Conservation (phyloP, 2,329 filamentous ascomycete species). For the Colletotrichum echinochloae region DNA sequence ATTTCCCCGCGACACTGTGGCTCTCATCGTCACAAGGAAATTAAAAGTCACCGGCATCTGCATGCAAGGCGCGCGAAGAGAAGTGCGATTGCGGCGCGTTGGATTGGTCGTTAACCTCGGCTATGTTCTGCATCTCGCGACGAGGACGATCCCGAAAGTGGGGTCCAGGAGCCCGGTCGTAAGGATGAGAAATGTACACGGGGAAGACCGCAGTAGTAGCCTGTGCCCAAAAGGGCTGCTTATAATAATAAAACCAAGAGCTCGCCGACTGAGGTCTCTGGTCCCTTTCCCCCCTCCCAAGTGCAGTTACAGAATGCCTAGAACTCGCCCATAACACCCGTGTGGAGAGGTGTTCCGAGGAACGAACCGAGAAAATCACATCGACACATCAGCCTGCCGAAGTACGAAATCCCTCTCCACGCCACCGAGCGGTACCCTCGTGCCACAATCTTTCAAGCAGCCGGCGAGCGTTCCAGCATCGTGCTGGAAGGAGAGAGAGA, state of each 20-base stretch:
- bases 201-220: conserved; percentile 16
- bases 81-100: conserved; percentile 26
- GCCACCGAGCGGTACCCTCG: conserved; percentile 1
- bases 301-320: conserved; percentile 3
- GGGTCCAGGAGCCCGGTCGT: conserved; percentile 34
- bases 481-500: neutral
- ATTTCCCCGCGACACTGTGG: conserved; percentile 4
- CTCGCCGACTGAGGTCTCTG: conserved; percentile 6
- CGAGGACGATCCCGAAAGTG: conserved; percentile 42
- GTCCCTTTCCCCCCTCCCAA: neutral
- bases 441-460: conserved; percentile 1
- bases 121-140: conserved; percentile 38
- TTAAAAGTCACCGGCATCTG: neutral
- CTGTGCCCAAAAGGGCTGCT: conserved; percentile 19
- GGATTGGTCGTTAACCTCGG: conserved; percentile 42
- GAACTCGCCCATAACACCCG: neutral
- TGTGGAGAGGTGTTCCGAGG: neutral
- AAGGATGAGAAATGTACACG: conserved; percentile 28
- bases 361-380: neutral
- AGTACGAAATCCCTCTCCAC: neutral
- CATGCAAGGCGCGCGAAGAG: neutral
- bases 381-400: neutral
- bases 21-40: conserved; percentile 22
- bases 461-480: conserved; percentile 26
- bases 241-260: conserved; percentile 29